phyloP scores from a whole-genome alignment of 2,329 filamentous ascomycete species.

The Penicillium sp. region DNA sequence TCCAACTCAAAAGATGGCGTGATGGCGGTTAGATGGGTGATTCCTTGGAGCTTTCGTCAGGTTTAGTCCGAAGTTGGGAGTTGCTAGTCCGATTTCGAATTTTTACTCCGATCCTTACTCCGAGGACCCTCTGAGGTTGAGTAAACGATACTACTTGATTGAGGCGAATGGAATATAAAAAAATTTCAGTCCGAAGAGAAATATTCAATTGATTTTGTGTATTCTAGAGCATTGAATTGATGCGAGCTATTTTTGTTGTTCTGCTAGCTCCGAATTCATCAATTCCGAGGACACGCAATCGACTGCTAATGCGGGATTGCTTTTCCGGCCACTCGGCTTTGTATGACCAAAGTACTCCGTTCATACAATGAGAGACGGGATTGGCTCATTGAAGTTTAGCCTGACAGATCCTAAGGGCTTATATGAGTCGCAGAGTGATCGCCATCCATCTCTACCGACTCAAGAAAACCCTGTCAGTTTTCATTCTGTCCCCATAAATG shows the following conservation, averaged over 20 bases:
- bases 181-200: neutral
- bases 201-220: neutral
- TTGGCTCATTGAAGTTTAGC: neutral
- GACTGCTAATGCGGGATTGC: neutral
- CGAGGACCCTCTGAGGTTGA: conserved; percentile 7
- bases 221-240: neutral
- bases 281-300: neutral
- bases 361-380: neutral
- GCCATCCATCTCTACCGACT: neutral
- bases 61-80: conserved; percentile 13
- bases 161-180: conserved; percentile 11
- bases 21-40: neutral
- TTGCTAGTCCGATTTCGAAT: conserved; percentile 4
- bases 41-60: conserved; percentile 8
- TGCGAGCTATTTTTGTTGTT: neutral
- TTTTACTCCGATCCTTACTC: conserved; percentile 20
- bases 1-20: conserved; percentile 12
- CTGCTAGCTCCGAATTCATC: neutral
- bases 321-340: neutral
- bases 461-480: neutral
- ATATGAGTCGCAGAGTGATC: neutral
- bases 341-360: neutral
- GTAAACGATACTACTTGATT: conserved; percentile 10
- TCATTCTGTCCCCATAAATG: neutral
- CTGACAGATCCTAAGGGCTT: neutral